Percentiles rank a stretch among this genome's conserved stretches.
Evolutionary conservation across 306 rosid genomes (phyloP).

Genomic region (Dryas drummondii): DNA sequence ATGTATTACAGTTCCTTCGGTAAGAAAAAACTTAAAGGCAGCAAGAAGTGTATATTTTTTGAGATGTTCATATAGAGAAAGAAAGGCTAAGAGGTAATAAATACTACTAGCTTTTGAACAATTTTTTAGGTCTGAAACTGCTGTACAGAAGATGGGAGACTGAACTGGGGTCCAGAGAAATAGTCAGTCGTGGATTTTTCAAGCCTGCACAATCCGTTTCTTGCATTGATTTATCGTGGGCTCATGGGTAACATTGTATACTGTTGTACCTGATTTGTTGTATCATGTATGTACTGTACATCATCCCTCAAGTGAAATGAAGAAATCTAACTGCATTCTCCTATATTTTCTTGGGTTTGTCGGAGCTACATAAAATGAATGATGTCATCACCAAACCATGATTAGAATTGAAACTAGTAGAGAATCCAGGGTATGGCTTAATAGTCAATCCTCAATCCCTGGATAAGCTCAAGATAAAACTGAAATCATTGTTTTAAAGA

Average conservation of each 20-base stretch:
- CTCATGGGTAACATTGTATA: slow-evolving; percentile 38
- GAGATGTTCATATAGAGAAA: slow-evolving; percentile 45
- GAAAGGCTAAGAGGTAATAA: slow-evolving; percentile 1
- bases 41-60: slow-evolving; percentile 44
- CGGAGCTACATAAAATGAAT: neutral
- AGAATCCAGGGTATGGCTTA: no score
- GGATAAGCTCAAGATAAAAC: neutral
- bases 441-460: neutral
- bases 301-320: slow-evolving; percentile 30
- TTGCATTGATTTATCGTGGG: slow-evolving; percentile 27
- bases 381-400: neutral
- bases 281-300: slow-evolving; percentile 31
- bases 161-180: slow-evolving; percentile 31
- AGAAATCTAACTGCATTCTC: slow-evolving; percentile 27
- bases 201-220: slow-evolving; percentile 30
- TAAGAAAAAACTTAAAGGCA: slow-evolving; percentile 33
- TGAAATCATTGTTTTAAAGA: neutral
- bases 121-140: slow-evolving; percentile 33
- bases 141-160: slow-evolving; percentile 48
- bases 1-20: slow-evolving; percentile 26
- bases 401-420: no score
- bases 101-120: slow-evolving; percentile 11
- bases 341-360: neutral
- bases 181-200: slow-evolving; percentile 28
- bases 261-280: slow-evolving; percentile 30